Evolutionary conservation across 257 asterid species (phyloP).

Genomic region (Lithospermum erythrorhizon): DNA sequence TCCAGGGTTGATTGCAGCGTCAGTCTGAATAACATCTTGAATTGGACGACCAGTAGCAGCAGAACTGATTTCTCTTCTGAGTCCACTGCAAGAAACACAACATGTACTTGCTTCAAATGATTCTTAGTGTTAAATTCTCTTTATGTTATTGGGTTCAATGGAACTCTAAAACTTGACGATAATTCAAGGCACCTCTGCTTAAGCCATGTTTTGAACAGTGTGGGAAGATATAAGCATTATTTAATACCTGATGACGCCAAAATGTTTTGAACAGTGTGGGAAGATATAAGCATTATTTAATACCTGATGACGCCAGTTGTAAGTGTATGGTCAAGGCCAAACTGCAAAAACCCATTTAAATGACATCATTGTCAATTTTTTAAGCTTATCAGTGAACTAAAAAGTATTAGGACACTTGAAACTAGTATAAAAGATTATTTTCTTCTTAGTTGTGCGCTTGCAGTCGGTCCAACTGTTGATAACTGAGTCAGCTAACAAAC

Average conservation of each 20-base stretch:
- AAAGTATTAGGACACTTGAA: background rate
- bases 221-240: conserved; percentile 3
- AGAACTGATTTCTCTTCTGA: conserved; percentile 91
- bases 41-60: conserved; percentile 99
- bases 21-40: conserved; percentile 99
- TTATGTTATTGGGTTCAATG: background rate
- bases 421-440: background rate
- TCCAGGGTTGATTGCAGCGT: conserved; percentile 98
- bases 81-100: conserved; percentile 46
- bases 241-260: conserved; percentile 77
- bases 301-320: conserved; percentile 99
- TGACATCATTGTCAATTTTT: conserved; percentile 14
- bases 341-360: conserved; percentile 38
- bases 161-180: background rate
- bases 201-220: background rate
- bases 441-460: background rate
- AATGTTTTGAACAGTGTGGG: background rate
- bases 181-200: background rate
- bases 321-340: conserved; percentile 98
- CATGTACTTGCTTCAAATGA: background rate
- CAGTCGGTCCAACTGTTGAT: background rate
- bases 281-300: conserved; percentile 3
- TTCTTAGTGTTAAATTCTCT: background rate
- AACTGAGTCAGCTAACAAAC: background rate
- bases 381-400: conserved; percentile 5